Base-by-base conservation (phyloP, 352 stramenopile species). In the Phytophthora europaea region DNA sequence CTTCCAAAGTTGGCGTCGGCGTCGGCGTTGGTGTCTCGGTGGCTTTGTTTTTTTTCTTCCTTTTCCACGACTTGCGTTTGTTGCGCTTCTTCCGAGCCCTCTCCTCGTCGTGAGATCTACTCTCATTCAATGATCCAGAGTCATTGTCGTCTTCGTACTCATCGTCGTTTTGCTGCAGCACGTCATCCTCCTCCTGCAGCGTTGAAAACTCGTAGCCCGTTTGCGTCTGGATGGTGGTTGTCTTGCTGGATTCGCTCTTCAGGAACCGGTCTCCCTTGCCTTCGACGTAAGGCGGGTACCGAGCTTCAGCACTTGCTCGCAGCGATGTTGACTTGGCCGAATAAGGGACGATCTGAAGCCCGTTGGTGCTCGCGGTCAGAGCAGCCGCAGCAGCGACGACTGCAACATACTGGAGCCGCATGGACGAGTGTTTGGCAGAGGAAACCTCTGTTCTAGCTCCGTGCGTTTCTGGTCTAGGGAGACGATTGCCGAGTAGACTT, bases 261-360 rank as follows among this genome's bases (percentile, higher is more conserved):
- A 75, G 34, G 34, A 75, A 64, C 6, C 69, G 54, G 15, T 72
- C 62, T 16, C 56, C 55, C 38, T 72, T 62, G 20, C 69, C 62
- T 62, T 75, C 62, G 22, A 75, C 48, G 63, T 67, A 67, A 3
- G 69, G 56, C 22, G 65, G 62, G 36, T 75, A 52, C 0, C 62
- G 40, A 34, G 8, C 13, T 4, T 72, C 69, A n/a, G 62, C 31
- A 36, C 22, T 36, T 18, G 33, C 45, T 51, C 63, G 62, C 31
- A 75, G 45, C 5, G 62, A 64, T 1, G 54, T 59, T 40, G 61
- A 71, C 48, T 58, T 61, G 22, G 53, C 70, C 53, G 70, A 73
- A 51, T 70, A 61, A 4, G 70, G 26, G 20, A 38, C 53, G 23
- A 68, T 54, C 26, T 77, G 52, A 36, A 73, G 70, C 6, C 70